Evolutionary conservation across 805 yeast species (phyloP).

Genomic region (Saccharomycopsis fermentans): DNA sequence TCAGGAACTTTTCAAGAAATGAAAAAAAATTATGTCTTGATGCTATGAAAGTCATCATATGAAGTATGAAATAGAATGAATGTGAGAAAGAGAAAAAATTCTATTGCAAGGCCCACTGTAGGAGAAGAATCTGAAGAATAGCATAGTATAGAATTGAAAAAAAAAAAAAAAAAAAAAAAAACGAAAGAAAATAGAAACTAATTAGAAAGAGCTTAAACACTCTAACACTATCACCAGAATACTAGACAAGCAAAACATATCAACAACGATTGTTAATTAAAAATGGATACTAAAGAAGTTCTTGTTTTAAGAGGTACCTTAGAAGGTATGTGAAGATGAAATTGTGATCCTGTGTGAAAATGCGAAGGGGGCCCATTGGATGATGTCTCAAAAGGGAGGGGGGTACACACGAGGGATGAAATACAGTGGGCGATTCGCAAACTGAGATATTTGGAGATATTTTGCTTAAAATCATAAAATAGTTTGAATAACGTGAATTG

Average conservation of each 20-base stretch:
- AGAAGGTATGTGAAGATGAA: constrained; percentile 48
- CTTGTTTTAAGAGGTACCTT: constrained; percentile 99
- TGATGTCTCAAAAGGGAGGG: not conserved
- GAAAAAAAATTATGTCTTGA: not conserved
- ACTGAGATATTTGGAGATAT: too few species aligned
- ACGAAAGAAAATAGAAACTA: not conserved
- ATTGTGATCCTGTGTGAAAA: not conserved
- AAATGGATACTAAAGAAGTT: constrained; percentile 85
- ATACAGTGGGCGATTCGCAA: too few species aligned
- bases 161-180: not conserved
- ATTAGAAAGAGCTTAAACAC: not conserved
- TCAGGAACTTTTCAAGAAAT: not conserved
- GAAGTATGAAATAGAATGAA: not conserved
- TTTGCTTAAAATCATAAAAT: too few species aligned
- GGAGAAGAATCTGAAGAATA: not conserved
- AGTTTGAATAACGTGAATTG: too few species aligned
- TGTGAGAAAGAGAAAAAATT: not conserved
- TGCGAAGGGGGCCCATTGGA: not conserved
- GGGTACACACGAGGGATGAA: too few species aligned
- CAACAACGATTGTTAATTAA: constrained; percentile 11
- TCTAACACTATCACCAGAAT: not conserved
- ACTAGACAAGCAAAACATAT: not conserved
- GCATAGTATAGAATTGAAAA: not conserved
- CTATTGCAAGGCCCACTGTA: not conserved
- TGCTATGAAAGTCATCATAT: not conserved